Conservation (phyloP, 345 rosid species). For the Erysimum cheiranthoides region DNA sequence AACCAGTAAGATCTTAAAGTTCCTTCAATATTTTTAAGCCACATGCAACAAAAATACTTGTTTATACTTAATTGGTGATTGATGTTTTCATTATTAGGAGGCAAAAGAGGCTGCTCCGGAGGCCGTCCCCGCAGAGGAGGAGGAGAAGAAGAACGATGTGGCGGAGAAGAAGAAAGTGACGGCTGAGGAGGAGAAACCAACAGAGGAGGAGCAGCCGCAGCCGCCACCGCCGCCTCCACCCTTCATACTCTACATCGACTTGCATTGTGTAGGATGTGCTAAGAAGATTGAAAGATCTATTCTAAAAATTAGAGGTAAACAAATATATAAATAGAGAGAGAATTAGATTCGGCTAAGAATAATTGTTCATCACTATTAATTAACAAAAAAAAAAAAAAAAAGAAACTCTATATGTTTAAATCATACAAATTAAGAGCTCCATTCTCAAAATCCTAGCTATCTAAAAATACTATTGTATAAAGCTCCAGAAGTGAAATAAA, state of each 20-base stretch:
- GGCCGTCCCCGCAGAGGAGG: constrained; percentile 39
- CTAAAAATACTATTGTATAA: constrained; percentile 17
- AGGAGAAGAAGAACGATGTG: constrained; percentile 51
- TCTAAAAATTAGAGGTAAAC: constrained; percentile 72
- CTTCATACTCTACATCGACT: constrained; percentile 70
- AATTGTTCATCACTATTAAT: neutral
- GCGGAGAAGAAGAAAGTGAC: constrained; percentile 47
- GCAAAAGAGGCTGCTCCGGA: constrained; percentile 49
- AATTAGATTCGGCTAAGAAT: constrained; percentile 7
- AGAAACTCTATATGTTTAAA: neutral
- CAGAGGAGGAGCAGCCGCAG: constrained; percentile 49
- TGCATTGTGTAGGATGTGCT: constrained; percentile 95
- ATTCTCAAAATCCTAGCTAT: constrained; percentile 23
- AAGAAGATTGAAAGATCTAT: constrained; percentile 87
- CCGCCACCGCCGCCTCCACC: constrained; percentile 68
- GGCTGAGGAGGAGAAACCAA: constrained; percentile 47
- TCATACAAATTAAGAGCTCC: neutral
- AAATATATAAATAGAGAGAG: neutral
- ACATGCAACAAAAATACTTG: neutral
- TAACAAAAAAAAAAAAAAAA: neutral
- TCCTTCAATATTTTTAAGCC: neutral
- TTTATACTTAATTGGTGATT: neutral
- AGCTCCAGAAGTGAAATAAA: neutral
- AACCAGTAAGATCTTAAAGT: constrained; percentile 55
- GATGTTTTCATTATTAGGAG: constrained; percentile 46